phyloP scores from a whole-genome alignment of 2,329 filamentous ascomycete species.

The Pestalotiopsis sp. region DNA sequence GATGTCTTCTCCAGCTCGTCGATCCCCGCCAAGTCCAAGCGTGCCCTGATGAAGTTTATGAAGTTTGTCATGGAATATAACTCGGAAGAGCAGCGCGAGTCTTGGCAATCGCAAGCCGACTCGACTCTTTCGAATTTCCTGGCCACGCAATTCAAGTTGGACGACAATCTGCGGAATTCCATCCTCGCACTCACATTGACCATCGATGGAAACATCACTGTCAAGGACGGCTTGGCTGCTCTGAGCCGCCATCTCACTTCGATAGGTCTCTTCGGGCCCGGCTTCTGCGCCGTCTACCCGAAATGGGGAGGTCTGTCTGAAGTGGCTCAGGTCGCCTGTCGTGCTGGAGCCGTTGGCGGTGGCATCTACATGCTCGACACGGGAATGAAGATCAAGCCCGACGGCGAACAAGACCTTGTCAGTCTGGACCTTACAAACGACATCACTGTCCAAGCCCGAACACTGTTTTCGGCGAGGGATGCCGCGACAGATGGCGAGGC shows the following conservation, averaged over 20 bases:
- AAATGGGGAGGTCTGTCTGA: constrained; percentile 94
- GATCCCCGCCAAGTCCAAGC: constrained; percentile 81
- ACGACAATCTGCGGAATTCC: constrained; percentile 66
- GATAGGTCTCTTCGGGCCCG: constrained; percentile 84
- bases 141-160: constrained; percentile 65
- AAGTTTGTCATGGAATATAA: constrained; percentile 81
- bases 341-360: constrained; percentile 88
- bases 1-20: constrained; percentile 82
- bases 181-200: constrained; percentile 73
- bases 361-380: constrained; percentile 86
- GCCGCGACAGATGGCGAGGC: constrained; percentile 29
- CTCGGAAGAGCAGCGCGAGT: constrained; percentile 52
- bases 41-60: constrained; percentile 89
- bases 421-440: constrained; percentile 59
- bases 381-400: constrained; percentile 51
- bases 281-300: constrained; percentile 86
- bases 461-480: constrained; percentile 50
- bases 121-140: constrained; percentile 63
- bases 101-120: constrained; percentile 62
- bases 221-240: constrained; percentile 67
- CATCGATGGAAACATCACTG: constrained; percentile 63
- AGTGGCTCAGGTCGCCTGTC: constrained; percentile 87
- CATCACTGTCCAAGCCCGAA: constrained; percentile 56
- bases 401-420: constrained; percentile 31
- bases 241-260: constrained; percentile 83